A percentile compares a stretch with the other conserved stretches of the same genome.
Conservation (phyloP, 768 basidiomycete genomes). For the Mycena floridula region DNA sequence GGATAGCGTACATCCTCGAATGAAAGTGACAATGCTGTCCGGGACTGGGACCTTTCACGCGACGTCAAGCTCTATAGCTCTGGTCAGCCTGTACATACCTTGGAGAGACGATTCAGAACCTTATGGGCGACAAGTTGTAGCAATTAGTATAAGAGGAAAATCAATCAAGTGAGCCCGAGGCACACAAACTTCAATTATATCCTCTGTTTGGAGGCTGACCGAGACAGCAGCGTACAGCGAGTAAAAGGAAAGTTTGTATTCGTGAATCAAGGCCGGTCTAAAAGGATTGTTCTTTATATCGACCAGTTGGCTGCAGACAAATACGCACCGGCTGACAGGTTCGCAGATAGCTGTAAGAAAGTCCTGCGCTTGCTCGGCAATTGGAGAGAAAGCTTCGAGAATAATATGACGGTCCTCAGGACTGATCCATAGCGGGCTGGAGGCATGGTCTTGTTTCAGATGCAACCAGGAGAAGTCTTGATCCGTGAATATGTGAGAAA, state of each 20-base stretch:
- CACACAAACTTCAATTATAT: constrained; percentile 65
- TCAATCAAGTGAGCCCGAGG: no score
- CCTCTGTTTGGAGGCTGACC: constrained; percentile 70
- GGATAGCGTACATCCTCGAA: constrained; percentile 80
- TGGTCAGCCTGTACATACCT: constrained; percentile 20
- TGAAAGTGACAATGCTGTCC: constrained; percentile 50
- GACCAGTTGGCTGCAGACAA: constrained; percentile 3
- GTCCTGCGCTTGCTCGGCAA: constrained; percentile 74
- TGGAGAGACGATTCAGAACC: constrained; percentile 47
- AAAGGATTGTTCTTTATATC: background rate
- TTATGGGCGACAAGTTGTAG: constrained; percentile 17
- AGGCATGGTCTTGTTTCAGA: constrained; percentile 60
- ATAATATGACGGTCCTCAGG: constrained; percentile 61
- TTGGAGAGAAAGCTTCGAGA: constrained; percentile 73
- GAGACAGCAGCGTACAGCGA: constrained; percentile 78
- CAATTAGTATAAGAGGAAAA: constrained; percentile 19
- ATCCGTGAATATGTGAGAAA: constrained; percentile 78
- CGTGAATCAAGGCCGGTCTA: constrained; percentile 73
- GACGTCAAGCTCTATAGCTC: background rate
- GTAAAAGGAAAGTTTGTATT: constrained; percentile 74
- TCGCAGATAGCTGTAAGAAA: constrained; percentile 78
- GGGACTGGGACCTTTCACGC: constrained; percentile 56
- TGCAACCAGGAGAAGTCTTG: constrained; percentile 85
- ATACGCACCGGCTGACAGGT: constrained; percentile 66
- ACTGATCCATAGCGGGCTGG: constrained; percentile 69